These are phyloP conservation scores for Kazachstania sp. DNA, from an alignment of 1,139 yeast genomes.

Conservation along the genomic window DNA sequence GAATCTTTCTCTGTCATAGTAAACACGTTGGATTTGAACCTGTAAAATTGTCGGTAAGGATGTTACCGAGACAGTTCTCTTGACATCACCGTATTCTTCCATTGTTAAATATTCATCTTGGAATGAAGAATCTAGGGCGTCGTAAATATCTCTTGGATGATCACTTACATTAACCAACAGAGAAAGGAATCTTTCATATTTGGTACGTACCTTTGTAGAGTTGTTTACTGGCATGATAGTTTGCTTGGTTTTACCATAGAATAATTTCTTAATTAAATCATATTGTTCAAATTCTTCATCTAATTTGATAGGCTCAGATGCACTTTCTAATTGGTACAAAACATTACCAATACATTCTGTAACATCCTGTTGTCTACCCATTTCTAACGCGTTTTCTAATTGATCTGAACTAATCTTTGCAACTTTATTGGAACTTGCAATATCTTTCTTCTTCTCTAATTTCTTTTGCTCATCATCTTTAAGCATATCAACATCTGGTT, in stretches of 20 bases:
- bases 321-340: conserved; percentile 86
- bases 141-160: conserved; percentile 82
- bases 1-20: conserved; percentile 66
- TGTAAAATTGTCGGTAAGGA: conserved; percentile 76
- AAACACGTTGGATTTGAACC: conserved; percentile 87
- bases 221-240: conserved; percentile 37
- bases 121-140: conserved; percentile 79
- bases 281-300: conserved; percentile 74
- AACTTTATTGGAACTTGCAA: conserved; percentile 18
- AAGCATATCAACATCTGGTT: conserved; percentile 5
- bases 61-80: conserved; percentile 62
- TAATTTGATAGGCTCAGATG: conserved; percentile 56
- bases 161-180: conserved; percentile 78
- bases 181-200: conserved; percentile 70
- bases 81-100: conserved; percentile 59
- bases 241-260: conserved; percentile 67
- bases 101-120: conserved; percentile 59
- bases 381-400: conserved; percentile 62
- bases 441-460: not conserved
- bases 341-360: conserved; percentile 96
- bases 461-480: not conserved
- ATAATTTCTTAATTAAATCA: conserved; percentile 69
- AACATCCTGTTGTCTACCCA: conserved; percentile 94
- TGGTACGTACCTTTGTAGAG: conserved; percentile 39
- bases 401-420: conserved; percentile 51